Evolutionary conservation across 192 early-diverging fungal species (phyloP).

Genomic region (Entomortierella beljakovae): DNA sequence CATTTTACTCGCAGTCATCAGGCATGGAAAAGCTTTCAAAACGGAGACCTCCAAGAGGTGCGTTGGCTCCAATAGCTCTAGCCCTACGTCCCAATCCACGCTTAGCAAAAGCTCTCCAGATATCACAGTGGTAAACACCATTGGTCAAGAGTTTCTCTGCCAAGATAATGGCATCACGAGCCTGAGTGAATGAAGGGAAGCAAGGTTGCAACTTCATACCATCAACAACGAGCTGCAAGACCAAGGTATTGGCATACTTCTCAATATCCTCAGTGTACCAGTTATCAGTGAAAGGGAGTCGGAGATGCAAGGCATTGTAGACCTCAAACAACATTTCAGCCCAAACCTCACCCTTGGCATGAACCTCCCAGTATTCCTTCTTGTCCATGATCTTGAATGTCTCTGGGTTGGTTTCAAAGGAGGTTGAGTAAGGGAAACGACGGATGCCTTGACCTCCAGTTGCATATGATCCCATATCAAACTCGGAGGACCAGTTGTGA

Average conservation of each 20-base stretch:
- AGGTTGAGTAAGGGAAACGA: constrained; percentile 86
- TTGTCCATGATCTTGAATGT: constrained; percentile 82
- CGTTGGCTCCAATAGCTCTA: constrained; percentile 65
- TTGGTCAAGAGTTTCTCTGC: constrained; percentile 73
- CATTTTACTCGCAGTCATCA: constrained; percentile 9
- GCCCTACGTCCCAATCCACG: constrained; percentile 88
- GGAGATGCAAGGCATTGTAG: constrained; percentile 76
- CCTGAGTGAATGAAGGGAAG: constrained; percentile 75
- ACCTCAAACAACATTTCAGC: constrained; percentile 92
- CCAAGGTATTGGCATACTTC: constrained; percentile 75
- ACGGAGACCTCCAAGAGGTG: constrained; percentile 68
- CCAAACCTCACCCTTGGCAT: constrained; percentile 95
- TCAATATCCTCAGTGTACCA: constrained; percentile 63
- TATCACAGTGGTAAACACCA: constrained; percentile 76
- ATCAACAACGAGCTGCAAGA: constrained; percentile 77
- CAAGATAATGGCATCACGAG: constrained; percentile 79
- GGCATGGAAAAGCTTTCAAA: constrained; percentile 67
- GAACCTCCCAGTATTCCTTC: constrained; percentile 92
- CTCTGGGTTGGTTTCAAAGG: constrained; percentile 78
- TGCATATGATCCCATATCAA: constrained; percentile 85
- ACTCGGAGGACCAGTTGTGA: constrained; percentile 69
- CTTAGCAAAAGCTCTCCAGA: constrained; percentile 88
- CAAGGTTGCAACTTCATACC: constrained; percentile 85
- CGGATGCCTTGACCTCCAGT: constrained; percentile 92
- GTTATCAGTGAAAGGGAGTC: constrained; percentile 65